phyloP scores from a whole-genome alignment of 495 filamentous ascomycete genomes.

The Choiromyces venosus region DNA sequence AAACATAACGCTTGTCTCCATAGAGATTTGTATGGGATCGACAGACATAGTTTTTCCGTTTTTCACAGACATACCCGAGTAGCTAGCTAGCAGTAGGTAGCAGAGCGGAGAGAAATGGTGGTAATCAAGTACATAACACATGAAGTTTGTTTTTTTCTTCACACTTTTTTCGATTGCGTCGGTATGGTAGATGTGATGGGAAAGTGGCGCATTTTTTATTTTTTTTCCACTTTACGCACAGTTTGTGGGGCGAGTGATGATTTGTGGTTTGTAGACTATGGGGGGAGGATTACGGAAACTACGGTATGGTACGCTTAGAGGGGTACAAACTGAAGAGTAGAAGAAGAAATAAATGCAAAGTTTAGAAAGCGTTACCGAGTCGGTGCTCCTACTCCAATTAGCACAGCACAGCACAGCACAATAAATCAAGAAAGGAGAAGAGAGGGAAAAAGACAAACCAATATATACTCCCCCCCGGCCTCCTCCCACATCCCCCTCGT shows the following conservation, averaged over 20 bases:
- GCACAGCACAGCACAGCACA: slow-evolving; percentile 11
- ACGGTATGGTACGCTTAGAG: no score
- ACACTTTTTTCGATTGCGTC: neutral
- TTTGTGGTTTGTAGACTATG: no score
- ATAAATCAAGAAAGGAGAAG: slow-evolving; percentile 10
- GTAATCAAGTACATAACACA: no score
- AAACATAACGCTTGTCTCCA: no score
- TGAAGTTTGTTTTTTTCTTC: slow-evolving; percentile 5
- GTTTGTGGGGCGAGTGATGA: no score
- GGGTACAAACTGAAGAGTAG: neutral
- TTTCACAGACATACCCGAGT: no score
- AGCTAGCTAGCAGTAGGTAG: no score
- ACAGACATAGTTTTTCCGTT: no score
- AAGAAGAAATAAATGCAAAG: slow-evolving; percentile 6
- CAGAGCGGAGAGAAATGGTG: no score
- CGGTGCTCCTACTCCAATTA: slow-evolving; percentile 63
- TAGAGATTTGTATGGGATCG: no score
- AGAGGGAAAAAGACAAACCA: slow-evolving; percentile 54
- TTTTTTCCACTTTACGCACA: slow-evolving; percentile 2
- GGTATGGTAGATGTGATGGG: no score
- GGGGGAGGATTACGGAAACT: no score
- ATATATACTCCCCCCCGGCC: slow-evolving; percentile 79
- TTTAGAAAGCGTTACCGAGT: slow-evolving; percentile 61
- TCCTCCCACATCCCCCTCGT: slow-evolving; percentile 73
- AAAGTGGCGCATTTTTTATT: slow-evolving; percentile 6